Evolutionary conservation across 768 basidiomycete genomes (phyloP), one percentile per base, ranked within the genome.

Genomic region (Serendipita sp.): DNA sequence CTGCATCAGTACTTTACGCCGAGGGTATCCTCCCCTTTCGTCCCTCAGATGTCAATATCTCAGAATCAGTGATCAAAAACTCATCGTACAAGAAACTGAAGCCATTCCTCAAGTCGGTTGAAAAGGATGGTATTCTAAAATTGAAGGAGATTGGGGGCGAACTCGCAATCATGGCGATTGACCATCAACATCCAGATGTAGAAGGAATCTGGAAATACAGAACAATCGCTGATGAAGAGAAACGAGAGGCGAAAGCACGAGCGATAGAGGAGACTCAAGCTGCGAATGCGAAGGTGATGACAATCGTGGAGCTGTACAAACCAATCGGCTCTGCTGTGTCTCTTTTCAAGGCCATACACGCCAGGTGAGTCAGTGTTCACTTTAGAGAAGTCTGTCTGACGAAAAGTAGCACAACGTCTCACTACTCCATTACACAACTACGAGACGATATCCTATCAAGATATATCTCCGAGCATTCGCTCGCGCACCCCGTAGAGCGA

Each of bases 1-100:
- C 70, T 45, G 58, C 72, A 50, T 69, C 72, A 48, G 42, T 69
- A 64, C 64, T 74, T 69, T 65, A 75, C 69, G 66, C 72, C 70
- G 60, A 44, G 48, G 69, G 69, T 70, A 66, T 71, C 70, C 14
- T 76, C 66, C 64, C 77, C 65, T 43, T 79, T 87, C 63, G 88
- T 81, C 66, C 72, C 26, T 67, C 68, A 3, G 70, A 70, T 60
- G 4, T 33, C 17, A 31, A 58, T 33, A 13, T 24, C 11, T 58
- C 53, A n/a, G 17, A 24, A 11, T 17, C 22, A 24, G 31, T 33
- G 17, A 85, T 94, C 71, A 91, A 87, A 67, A 78, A 84, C 9
- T 91, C 89, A 0, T 78, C 79, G 1, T 80, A 84, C 75, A 96
- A 93, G 72, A 88, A 89, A 9, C 77, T 94, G 20, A 79, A 84